Base-by-base conservation (phyloP, 441 rosid genomes). In the Arabidopsis hybrid region DNA sequence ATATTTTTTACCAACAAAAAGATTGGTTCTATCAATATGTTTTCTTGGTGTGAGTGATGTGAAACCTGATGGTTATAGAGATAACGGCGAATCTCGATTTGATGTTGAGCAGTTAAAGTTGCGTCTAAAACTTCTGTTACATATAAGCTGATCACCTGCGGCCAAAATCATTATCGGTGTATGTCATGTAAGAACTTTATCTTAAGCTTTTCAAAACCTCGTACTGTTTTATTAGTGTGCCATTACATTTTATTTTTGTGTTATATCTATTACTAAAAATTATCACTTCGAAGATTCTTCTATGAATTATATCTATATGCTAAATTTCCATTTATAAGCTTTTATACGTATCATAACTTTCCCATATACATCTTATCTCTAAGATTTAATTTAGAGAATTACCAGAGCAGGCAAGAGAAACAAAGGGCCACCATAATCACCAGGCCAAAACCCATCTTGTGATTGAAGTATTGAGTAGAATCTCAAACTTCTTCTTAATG, bases 21-120 rank as follows among this genome's bases (percentile, higher is more conserved):
- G 42, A 39, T 40, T 40, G 6, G 45, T 3, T 11, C 46, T 11
- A 8, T 8, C 14, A 31, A 6, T 11, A 32, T 36, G 11, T 14
- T 60, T 49, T 26, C 32, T 63, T 26, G 26, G 26, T 21, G 26
- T 21, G 26, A 21, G 26, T 32, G 11, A 17, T 49, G 53, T 49
- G 7, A 57, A 50, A 90, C 96, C 90, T 90, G 93, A 55, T 91
- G 96, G 52, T 91, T 91, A 60, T 85, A 86, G 0, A 88, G 68
- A 64, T 88, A 87, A 8, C 93, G 86, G 0, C 84, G 63, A 10
- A 88, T 84, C 65, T 88, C 91, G 0, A 34, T 56, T 39, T 68
- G 85, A 75, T 88, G 88, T 7, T 79, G 60, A 0, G 38, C 0
- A 1, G 67, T 32, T 61, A 91, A 58, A 38, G 81, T 50, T 8